Evolutionary conservation across 23 red algal species (phyloP), one percentile per base, ranked within the genome.

Genomic region (Agarophyton chilense): DNA sequence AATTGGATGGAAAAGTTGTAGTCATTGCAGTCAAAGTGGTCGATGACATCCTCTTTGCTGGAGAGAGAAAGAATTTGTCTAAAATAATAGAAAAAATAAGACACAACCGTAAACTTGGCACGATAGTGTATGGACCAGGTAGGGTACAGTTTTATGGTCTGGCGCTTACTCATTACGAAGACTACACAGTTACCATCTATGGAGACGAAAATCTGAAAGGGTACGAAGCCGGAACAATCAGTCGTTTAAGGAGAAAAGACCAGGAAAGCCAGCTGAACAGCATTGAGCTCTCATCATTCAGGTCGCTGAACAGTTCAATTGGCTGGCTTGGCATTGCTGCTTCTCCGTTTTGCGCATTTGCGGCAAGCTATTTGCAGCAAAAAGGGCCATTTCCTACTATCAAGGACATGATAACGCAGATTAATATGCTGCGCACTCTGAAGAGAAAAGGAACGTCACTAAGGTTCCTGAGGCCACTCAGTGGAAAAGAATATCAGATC

Each of bases 1-100:
- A 18, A 4, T 14, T 14, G 10, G 7, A 49, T 1, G 76, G 62
- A 19, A 9, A 67, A 0, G 18, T 81, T 1, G 10, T 42, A 18
- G 28, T 73, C 11, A 21, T 81, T 4, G 72, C 61, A 0, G 87
- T 81, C 19, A 91, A 91, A 34, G 76, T 81, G 22, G 87, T 81
- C 34, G 87, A 91, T 71, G 74, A 79, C 70, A 81, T 91, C 17
- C 1, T 81, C 11, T 52, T 81, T 72, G 73, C 54, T 41, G 55
- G 35, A 66, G 12, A 18, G 9, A 32, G 43, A 0, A 25, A 4
- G 53, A 13, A 22, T 24, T 32, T 65, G 12, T 26, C 38, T 67
- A 18, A 19, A 65, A 12, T 75, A 45, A 22, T 62, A 5, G 51
- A 64, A 18, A 45, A 88, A 3, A 77, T 88, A 19, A 40, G n/a